Conservation (phyloP, 371 early-diverging fungal species). For the Mucor plumbeus region DNA sequence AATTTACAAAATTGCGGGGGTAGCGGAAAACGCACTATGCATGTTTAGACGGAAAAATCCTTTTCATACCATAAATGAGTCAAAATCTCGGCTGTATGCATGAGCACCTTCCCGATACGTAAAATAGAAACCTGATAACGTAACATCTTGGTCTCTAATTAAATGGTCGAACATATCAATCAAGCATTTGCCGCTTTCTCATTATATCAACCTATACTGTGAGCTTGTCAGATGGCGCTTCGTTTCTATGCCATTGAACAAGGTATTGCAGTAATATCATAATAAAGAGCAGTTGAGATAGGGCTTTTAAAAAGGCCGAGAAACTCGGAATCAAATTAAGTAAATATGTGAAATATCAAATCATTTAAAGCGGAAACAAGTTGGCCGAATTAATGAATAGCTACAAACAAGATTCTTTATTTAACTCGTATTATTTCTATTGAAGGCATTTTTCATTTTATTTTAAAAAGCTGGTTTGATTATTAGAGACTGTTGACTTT, state of each 20-base stretch:
- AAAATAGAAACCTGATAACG: not conserved
- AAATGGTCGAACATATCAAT: too few relatives aligned
- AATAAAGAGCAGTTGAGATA: not conserved
- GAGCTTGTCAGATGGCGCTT: too few relatives aligned
- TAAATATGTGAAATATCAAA: too few relatives aligned
- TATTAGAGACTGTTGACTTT: too few relatives aligned
- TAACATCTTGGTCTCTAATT: too few relatives aligned
- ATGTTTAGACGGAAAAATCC: not conserved
- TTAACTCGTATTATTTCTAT: not conserved
- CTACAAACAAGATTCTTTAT: not conserved
- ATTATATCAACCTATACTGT: too few relatives aligned
- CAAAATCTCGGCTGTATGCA: not conserved
- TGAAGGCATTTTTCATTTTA: not conserved
- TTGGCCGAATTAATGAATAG: not conserved
- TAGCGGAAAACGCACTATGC: not conserved
- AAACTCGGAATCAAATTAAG: not conserved
- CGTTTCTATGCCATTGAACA: too few relatives aligned
- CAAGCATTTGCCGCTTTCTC: too few relatives aligned
- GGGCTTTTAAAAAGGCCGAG: not conserved
- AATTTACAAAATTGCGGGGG: not conserved
- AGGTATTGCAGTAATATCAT: too few relatives aligned
- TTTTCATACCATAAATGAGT: not conserved
- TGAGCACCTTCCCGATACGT: not conserved
- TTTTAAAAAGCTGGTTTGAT: too few relatives aligned
- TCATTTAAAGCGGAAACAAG: not conserved